Conservation (phyloP, 1,284 basidiomycete species). For the Wallemia hederae region DNA sequence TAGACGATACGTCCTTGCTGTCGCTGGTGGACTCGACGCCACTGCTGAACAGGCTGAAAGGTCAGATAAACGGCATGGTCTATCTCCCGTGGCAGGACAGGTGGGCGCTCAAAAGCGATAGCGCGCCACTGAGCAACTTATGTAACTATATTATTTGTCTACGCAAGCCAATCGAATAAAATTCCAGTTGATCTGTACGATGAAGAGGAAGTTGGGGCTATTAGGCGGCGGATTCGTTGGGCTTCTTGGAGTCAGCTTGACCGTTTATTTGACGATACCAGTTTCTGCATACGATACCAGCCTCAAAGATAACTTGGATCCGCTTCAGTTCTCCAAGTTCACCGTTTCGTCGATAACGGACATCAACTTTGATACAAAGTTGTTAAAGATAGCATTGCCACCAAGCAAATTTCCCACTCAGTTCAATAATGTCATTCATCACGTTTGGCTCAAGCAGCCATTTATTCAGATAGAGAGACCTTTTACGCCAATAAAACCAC, state of each 20-base stretch:
- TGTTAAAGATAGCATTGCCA: neutral
- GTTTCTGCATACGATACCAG: neutral
- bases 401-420: neutral
- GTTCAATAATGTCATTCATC: neutral
- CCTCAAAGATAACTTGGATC: neutral
- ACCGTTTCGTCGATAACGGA: neutral
- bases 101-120: slow-evolving; percentile 38
- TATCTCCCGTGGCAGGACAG: slow-evolving; percentile 44
- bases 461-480: neutral
- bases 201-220: neutral
- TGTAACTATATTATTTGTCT: slow-evolving; percentile 35
- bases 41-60: slow-evolving; percentile 29
- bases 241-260: neutral
- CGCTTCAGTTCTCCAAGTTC: neutral
- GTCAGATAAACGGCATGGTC: slow-evolving; percentile 50
- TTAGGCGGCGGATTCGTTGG: neutral
- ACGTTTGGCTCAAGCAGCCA: neutral
- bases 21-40: slow-evolving; percentile 20
- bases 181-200: no score
- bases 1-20: slow-evolving; percentile 19
- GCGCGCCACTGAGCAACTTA: slow-evolving; percentile 29
- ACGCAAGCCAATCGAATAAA: slow-evolving; percentile 1
- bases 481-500: neutral
- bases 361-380: neutral
- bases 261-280: neutral